Base-by-base conservation (phyloP, 148 eudicot species). In the Dysphania ambrosioides region DNA sequence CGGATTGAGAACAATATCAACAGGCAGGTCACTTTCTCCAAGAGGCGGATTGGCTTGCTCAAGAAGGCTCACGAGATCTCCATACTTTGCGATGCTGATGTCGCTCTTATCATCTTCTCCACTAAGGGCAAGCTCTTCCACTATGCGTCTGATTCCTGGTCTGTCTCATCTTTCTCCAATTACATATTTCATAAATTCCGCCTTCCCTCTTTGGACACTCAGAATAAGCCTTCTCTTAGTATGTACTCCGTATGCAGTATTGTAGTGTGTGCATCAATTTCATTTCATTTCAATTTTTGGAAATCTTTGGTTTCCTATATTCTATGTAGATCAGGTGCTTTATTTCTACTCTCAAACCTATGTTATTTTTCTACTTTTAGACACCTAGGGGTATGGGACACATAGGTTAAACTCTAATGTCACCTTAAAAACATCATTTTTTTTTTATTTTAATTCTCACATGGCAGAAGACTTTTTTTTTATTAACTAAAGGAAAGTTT, bases 31-130 rank as follows among this genome's bases (percentile, higher is more conserved):
- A 88, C 92, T 0, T 88, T 88, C 55, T 88, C 92, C 3, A 88
- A 88, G 60, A 69, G 92, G 6, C 60, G 92, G 21, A 75, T 84
- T 1, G 92, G 92, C 4, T 66, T 88, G 72, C 80, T 86, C 2
- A 88, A 88, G 83, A 88, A 88, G 47, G 89, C 92, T 38, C 87
- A 86, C 44, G 92, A 88, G 85, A 88, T 88, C 77, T 88, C 92
- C 6, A 85, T 88, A 0, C 85, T 88, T 0, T 88, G 92, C n/a
- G 92, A 88, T 21, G 92, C 92, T 19, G 92, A 88, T n/a, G 87
- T 86, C 4, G 89, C 85, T 5, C 79, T 88, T 60, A 83, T 88
- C 32, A 80, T 86, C 71, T 88, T 88, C 83, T 86, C 89, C 13
- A 72, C 87, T 19, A 86, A 88, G 72, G 92, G 92, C 56, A 88